Evolutionary conservation across 306 rosid genomes (phyloP), one percentile per base, ranked within the genome.

Genomic region (Medicago truncatula): DNA sequence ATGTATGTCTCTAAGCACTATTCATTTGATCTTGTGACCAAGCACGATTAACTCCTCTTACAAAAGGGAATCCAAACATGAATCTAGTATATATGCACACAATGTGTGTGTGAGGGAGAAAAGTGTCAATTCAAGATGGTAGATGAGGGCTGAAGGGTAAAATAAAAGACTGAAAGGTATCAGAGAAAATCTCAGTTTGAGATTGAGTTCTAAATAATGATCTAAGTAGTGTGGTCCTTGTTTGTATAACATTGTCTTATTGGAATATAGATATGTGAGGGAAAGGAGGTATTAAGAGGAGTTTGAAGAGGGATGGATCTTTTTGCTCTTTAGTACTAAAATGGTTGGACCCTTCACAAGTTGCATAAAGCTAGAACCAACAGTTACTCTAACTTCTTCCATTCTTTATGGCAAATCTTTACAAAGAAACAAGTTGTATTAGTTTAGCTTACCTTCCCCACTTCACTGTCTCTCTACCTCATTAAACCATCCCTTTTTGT

Each of bases 121-220:
- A 50, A 66, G 65, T 54, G 84, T 57, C 83, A 8, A 47, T 73
- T 67, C 17, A 58, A 52, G 74, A 59, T 62, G 85, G 86, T 73
- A 65, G 88, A 84, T 83, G 81, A 78, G 91, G 87, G 83, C 60
- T 71, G 17, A 47, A 63, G 5, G 41, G 90, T 86, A 77, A 86
- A 78, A 53, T 25, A 28, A 18, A 40, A 46, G 31, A 54, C 54
- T 67, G 54, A 76, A 77, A 56, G 74, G 80, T 67, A 58, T 73
- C 82, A 79, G 88, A 81, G 81, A 9, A 84, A 83, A 91, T 91
- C 96, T 83, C 88, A 87, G 89, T 86, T 86, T 87, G 73, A 87
- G 92, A 89, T 83, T 84, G 85, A 83, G 80, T 86, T 91, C 94
- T 87, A 91, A 81, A 89, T 81, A 76, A 86, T 89, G 82, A 87